Base-by-base conservation (phyloP, 2,329 filamentous ascomycete genomes). In the Boeremia lycopersici region DNA sequence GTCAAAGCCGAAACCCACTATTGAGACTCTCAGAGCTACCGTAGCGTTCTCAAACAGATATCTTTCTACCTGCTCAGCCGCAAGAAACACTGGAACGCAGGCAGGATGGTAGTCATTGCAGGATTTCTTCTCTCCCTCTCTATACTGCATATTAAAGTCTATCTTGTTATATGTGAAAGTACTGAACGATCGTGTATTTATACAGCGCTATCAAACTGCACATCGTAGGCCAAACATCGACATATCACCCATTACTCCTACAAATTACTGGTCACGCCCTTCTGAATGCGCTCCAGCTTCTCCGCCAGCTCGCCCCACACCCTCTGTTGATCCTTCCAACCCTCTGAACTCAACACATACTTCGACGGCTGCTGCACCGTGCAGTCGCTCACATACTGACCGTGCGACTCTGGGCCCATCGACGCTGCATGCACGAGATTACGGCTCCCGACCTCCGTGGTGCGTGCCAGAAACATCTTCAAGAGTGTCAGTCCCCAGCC, bases 251-350 rank as follows among this genome's bases (percentile, higher is more conserved):
- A 6, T 9, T 10, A n/a, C 11, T 8, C 15, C n/a, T 45, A 59
- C 31, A 52, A 9, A 8, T 56, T 45, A 7, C 34, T 45, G 4
- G 65, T 72, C 4, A 74, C 57, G 1, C 71, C 73, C 9, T 59
- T 56, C 48, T 65, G 60, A 29, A 79, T 76, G 1, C 42, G 52
- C 58, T 80, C 74, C 51, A 81, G 57, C 57, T 73, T 75, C 26
- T 43, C 64, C 4, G 53, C 59, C 61, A 81, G 43, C 61, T 80
- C 77, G 3, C 57, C 54, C 77, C 77, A 80, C 0, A 78, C 70
- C 41, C 68, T 58, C 45, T 60, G 49, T 64, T 77, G 75, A 44
- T 72, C 41, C 52, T 65, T 64, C 46, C 64, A 61, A 0, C 77
- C 78, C 52, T 76, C 72, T 6, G 63, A 59, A 13, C 72, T 76